Conservation (phyloP, 2,329 filamentous ascomycete genomes). For the Fusarium sp. region DNA sequence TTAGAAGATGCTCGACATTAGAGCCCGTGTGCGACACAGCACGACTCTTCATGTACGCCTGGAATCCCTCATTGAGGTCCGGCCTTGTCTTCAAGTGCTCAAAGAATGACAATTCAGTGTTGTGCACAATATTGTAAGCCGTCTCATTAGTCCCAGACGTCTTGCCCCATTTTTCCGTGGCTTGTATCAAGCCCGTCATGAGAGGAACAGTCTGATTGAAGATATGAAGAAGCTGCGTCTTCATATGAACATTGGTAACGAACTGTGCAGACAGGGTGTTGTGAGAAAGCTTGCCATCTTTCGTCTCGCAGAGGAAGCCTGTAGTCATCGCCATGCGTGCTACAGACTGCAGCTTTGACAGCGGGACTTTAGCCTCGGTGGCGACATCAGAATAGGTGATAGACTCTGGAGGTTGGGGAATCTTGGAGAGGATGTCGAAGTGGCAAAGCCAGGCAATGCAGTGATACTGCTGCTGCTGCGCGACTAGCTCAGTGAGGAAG, state of each 20-base stretch:
- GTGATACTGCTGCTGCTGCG: constrained; percentile 29
- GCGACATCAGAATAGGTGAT: constrained; percentile 14
- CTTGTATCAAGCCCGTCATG: constrained; percentile 36
- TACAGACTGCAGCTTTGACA: constrained; percentile 8
- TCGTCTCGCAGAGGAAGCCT: constrained; percentile 46
- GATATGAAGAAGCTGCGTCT: constrained; percentile 46
- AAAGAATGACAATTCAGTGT: constrained; percentile 45
- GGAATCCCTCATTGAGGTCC: constrained; percentile 1
- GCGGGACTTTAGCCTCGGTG: constrained; percentile 5
- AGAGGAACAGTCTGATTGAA: constrained; percentile 39
- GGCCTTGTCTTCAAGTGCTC: constrained; percentile 39
- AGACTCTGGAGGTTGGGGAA: not conserved
- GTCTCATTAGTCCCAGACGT: constrained; percentile 39
- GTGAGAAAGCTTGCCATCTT: constrained; percentile 45
- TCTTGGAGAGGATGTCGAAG: constrained; percentile 15
- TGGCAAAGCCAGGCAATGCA: constrained; percentile 28
- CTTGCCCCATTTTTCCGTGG: constrained; percentile 41
- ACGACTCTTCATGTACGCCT: constrained; percentile 27
- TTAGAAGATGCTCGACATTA: constrained; percentile 20
- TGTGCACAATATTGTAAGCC: constrained; percentile 43
- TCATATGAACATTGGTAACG: constrained; percentile 32
- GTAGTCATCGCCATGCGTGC: constrained; percentile 51
- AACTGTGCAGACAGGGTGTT: constrained; percentile 46
- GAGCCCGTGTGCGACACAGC: constrained; percentile 27
- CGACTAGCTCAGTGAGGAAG: constrained; percentile 26